Evolutionary conservation across 2,329 filamentous ascomycete genomes (phyloP).

Genomic region (Calonectria crousiana): DNA sequence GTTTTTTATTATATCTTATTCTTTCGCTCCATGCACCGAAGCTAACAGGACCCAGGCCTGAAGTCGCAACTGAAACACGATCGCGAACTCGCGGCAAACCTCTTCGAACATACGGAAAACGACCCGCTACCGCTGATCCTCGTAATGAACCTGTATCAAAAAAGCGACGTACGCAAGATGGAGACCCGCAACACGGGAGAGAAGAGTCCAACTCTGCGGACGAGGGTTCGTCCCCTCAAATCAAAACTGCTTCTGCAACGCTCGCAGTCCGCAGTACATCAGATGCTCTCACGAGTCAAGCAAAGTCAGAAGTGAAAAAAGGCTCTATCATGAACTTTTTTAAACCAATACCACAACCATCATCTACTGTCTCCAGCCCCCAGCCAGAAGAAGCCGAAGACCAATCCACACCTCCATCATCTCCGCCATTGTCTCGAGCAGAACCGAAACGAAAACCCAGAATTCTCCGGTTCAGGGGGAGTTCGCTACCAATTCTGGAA

Average conservation of each 20-base stretch:
- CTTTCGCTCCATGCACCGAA: no score
- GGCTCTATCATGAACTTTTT: conserved; percentile 58
- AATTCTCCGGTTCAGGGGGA: conserved; percentile 45
- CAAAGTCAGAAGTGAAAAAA: conserved; percentile 35
- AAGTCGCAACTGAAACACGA: conserved; percentile 39
- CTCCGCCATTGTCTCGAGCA: conserved; percentile 21
- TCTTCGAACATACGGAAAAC: conserved; percentile 57
- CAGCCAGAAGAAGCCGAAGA: conserved; percentile 32
- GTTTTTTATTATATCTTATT: rapidly evolving
- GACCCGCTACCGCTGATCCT: conserved; percentile 40
- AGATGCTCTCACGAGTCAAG: not conserved
- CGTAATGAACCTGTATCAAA: conserved; percentile 44
- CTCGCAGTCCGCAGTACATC: not conserved
- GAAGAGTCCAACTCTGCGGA: not conserved
- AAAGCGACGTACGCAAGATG: conserved; percentile 35
- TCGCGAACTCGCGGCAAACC: conserved; percentile 49
- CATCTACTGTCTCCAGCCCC: conserved; percentile 24
- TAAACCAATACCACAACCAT: conserved; percentile 45
- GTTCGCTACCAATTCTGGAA: conserved; percentile 28
- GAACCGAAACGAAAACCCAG: conserved; percentile 41
- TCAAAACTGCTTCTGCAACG: not conserved
- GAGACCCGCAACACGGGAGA: not conserved
- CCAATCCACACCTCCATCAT: conserved; percentile 39
- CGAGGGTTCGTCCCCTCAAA: not conserved
- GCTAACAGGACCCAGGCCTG: conserved; percentile 45